Percentiles rank a stretch among this genome's conserved stretches.
These are phyloP conservation scores for Teunomyces tritomae DNA, from an alignment of 805 yeast genomes.

Conservation along the genomic window DNA sequence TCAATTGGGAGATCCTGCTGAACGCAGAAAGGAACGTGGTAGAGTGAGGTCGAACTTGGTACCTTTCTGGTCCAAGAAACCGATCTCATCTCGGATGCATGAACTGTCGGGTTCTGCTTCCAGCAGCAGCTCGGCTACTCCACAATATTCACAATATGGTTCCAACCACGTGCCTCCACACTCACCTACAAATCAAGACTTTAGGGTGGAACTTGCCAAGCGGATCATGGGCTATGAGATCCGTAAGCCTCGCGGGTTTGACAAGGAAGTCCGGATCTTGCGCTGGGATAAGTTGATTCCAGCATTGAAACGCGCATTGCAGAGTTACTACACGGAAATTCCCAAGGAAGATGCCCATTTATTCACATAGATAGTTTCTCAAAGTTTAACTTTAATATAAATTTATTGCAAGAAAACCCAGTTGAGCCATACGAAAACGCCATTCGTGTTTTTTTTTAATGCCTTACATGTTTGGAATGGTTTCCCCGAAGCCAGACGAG, in stretches of 20 bases:
- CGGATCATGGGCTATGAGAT: constrained; percentile 62
- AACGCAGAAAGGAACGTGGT: constrained; percentile 62
- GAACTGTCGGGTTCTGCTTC: constrained; percentile 16
- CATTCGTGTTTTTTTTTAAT: neutral
- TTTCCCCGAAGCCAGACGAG: too few relatives aligned
- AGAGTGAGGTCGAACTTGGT: constrained; percentile 63
- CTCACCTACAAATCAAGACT: constrained; percentile 27
- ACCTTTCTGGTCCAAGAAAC: constrained; percentile 64
- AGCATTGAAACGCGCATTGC: constrained; percentile 61
- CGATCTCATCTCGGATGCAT: constrained; percentile 47
- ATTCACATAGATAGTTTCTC: neutral
- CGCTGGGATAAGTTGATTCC: constrained; percentile 59
- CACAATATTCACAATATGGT: constrained; percentile 3
- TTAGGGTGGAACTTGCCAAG: constrained; percentile 55
- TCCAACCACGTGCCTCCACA: neutral
- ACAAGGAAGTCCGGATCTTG: constrained; percentile 62
- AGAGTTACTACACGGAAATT: constrained; percentile 61
- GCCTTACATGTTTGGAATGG: too few relatives aligned
- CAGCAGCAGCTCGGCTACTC: constrained; percentile 7
- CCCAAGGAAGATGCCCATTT: constrained; percentile 28
- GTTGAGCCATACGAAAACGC: too few relatives aligned
- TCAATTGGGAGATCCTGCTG: constrained; percentile 43
- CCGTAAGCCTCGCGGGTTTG: constrained; percentile 66
- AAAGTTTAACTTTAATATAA: neutral
- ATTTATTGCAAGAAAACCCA: neutral